phyloP scores from a whole-genome alignment of 331 rosid genomes.

The Cydonia oblonga region DNA sequence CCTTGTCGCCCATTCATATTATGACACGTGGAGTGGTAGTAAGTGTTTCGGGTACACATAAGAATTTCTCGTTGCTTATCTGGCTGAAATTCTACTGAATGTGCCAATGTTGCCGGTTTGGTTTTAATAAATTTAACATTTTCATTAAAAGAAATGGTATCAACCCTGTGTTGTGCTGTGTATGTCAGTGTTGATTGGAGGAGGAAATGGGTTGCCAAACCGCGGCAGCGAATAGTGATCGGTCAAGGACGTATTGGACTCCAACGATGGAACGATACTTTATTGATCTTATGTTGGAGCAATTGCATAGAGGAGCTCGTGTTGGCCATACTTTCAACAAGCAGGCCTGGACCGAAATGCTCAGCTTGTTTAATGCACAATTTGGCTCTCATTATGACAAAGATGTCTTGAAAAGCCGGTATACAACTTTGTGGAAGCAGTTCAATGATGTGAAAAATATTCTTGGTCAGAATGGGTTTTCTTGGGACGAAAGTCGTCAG shows the following conservation, averaged over 20 bases:
- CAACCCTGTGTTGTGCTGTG: background rate
- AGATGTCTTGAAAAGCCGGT: constrained; percentile 62
- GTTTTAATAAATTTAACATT: background rate
- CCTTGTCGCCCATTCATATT: background rate
- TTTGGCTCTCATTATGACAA: constrained; percentile 62
- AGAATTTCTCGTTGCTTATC: background rate
- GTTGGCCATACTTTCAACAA: constrained; percentile 65
- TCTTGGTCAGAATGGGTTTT: constrained; percentile 49
- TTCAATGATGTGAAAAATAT: constrained; percentile 60
- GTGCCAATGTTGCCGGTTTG: background rate
- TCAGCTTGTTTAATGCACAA: constrained; percentile 43
- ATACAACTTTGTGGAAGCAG: constrained; percentile 67
- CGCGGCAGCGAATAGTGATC: constrained; percentile 26
- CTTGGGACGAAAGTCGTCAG: constrained; percentile 57
- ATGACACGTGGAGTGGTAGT: background rate
- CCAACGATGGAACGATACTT: constrained; percentile 60
- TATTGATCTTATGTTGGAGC: constrained; percentile 67
- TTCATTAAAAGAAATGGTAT: background rate
- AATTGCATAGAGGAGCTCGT: constrained; percentile 52
- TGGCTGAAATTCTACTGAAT: background rate
- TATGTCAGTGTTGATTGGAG: background rate
- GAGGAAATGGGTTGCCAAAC: constrained; percentile 42
- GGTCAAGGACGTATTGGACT: constrained; percentile 63
- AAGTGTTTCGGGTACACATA: background rate
- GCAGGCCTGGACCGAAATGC: constrained; percentile 74